Evolutionary conservation across 2,329 filamentous ascomycete species (phyloP), one percentile per base, ranked within the genome.

Genomic region (Epichloe amarillans): DNA sequence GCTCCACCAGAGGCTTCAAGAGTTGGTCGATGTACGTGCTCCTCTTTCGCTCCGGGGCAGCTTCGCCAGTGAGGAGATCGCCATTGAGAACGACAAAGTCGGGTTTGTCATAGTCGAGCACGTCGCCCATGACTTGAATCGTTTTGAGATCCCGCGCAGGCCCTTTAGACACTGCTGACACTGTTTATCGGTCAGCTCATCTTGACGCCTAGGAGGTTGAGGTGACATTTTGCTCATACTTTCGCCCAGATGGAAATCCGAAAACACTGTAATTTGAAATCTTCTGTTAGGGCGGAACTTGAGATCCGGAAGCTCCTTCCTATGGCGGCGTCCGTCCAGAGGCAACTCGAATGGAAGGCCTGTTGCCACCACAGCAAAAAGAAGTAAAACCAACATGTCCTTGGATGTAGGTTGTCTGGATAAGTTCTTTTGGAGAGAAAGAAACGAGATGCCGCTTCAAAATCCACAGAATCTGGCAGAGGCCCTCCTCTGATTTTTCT

Each of bases 61-160:
- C 78, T 53, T 87, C 82, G 37, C 84, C 83, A 0, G 82, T 84
- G 47, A 86, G 80, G 3, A 88, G 69, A 57, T 88, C 84, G 14
- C 84, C 84, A 50, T 86, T 88, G 17, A 88, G 63, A 0, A 88
- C 77, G 0, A 84, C 82, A 0, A 88, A 69, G 38, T 79, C 71
- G 0, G 79, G 74, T 0, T 61, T 57, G 51, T 86, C 83, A 0
- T 61, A 63, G 35, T 79, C 70, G 1, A 88, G 71, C 6, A 87
- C 67, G 1, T 69, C 65, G 46, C 72, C 70, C 58, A 87, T 77
- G 0, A 85, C 78, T 6, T 64, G 56, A 2, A 76, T 65, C 0
- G 79, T 77, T 46, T 77, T 76, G 52, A 69, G 58, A 61, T 87
- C 83, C 53, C 77, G 74, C 30, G 68, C 66, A 5, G 71, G 69